Base-by-base conservation (phyloP, 345 rosid genomes). In the Ceriops decandra region DNA sequence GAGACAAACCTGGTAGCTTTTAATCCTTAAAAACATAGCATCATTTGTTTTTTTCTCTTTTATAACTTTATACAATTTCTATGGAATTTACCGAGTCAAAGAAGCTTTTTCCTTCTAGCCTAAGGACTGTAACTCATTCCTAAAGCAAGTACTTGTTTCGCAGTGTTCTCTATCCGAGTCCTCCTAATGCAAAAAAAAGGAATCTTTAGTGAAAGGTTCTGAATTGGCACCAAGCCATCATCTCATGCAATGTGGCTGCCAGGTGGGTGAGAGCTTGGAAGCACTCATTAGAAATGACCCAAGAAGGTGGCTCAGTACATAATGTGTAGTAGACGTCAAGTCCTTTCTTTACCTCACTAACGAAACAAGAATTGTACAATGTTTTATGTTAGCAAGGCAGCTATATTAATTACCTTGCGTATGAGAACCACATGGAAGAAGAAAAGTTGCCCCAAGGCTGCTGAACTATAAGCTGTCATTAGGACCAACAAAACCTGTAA, bases 371-470 rank as follows among this genome's bases (percentile, higher is more conserved):
- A 68, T 31, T 36, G 52, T n/a, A 30, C 5, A 5, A 64, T 69
- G 22, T 19, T 46, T 21, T 15, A 61, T 47, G 46, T 56, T 46
- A 57, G 17, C 51, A 32, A 49, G 57, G 46, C n/a, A 26, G 13
- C n/a, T 1, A 16, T 15, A 27, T 21, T 32, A 54, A 19, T 79
- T 80, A 93, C 97, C 96, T 95, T 95, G 70, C 97, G 86, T 52
- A 91, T 95, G 69, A 95, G 96, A 82, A 95, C 96, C 53, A 87
- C 84, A 73, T 91, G 98, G 80, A 95, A 95, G 77, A 95, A 80
- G 84, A 95, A 90, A 70, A 95, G 98, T 77, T 95, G 98, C 31
- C 98, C 96, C 87, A 95, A 83, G 38, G 98, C 99, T 5, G 98
- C 99, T 0, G 97, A 79, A 57, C 99, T 87, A 68, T 90, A 95